Conservation (phyloP, 768 basidiomycete species). For the Lactarius hengduanensis region DNA sequence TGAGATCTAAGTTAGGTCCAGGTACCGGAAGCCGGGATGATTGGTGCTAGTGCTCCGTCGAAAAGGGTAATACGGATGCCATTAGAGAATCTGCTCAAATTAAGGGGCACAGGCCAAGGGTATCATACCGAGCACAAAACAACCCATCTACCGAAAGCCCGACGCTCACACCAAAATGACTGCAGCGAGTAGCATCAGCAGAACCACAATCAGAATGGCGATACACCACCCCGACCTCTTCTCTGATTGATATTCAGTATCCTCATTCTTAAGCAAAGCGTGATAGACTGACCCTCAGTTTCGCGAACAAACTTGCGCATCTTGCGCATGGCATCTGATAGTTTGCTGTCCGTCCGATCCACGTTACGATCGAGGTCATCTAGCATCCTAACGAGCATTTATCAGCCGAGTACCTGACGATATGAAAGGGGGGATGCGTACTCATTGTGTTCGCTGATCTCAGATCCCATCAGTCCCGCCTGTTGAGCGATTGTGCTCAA, state of each 20-base stretch:
- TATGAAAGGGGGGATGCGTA: slow-evolving; percentile 40
- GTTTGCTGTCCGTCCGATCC: slow-evolving; percentile 62
- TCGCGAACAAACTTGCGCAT: slow-evolving; percentile 84
- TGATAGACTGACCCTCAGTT: slow-evolving; percentile 60
- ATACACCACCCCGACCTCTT: slow-evolving; percentile 91
- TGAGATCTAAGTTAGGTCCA: not conserved
- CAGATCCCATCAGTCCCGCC: slow-evolving; percentile 91
- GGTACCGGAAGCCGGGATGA: not conserved
- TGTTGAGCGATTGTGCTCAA: slow-evolving; percentile 82
- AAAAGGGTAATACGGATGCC: not conserved
- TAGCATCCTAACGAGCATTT: slow-evolving; percentile 60
- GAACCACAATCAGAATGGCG: slow-evolving; percentile 74
- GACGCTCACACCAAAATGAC: slow-evolving; percentile 68
- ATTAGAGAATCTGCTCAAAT: not conserved
- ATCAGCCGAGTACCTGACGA: not conserved
- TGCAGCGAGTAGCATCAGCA: slow-evolving; percentile 71
- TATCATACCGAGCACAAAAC: slow-evolving; percentile 1
- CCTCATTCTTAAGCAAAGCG: not conserved
- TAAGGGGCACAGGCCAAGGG: not conserved
- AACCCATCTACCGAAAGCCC: slow-evolving; percentile 19
- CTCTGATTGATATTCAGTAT: slow-evolving; percentile 43
- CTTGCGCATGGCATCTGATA: slow-evolving; percentile 65
- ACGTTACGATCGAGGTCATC: slow-evolving; percentile 81
- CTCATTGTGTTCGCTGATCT: slow-evolving; percentile 92
- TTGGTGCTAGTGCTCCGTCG: not conserved